Percentiles rank a stretch among this genome's conserved stretches.
Conservation (phyloP, 1,284 basidiomycete species). For the Ustilago curta region DNA sequence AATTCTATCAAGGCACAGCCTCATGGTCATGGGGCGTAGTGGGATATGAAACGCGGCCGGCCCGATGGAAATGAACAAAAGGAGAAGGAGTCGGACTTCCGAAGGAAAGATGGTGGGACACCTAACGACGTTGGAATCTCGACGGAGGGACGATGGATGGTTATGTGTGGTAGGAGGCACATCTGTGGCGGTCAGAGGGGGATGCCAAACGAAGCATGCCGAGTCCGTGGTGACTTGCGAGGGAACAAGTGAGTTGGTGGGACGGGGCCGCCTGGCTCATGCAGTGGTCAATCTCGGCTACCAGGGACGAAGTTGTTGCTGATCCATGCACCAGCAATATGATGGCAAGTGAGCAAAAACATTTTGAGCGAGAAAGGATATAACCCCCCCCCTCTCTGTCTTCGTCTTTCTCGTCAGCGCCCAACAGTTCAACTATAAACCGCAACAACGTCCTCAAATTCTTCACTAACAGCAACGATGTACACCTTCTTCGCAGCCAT, state of each 20-base stretch:
- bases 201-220: background rate
- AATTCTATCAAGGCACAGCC: too few relatives aligned
- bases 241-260: too few relatives aligned
- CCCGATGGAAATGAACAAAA: background rate
- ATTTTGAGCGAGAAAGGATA: background rate
- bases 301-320: too few relatives aligned
- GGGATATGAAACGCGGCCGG: background rate
- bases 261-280: too few relatives aligned
- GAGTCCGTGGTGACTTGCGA: background rate
- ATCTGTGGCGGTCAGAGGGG: background rate
- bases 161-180: background rate
- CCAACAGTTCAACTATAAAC: background rate
- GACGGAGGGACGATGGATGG: background rate
- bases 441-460: background rate
- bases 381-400: background rate
- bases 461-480: background rate
- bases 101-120: slow-evolving; percentile 1
- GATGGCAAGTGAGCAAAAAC: background rate
- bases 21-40: background rate
- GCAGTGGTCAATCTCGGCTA: too few relatives aligned
- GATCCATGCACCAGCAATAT: background rate
- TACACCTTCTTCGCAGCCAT: slow-evolving; percentile 1
- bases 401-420: background rate
- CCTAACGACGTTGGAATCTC: background rate
- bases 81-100: background rate